Evolutionary conservation across 768 basidiomycete species (phyloP).

Genomic region (Cubamyces sp.): DNA sequence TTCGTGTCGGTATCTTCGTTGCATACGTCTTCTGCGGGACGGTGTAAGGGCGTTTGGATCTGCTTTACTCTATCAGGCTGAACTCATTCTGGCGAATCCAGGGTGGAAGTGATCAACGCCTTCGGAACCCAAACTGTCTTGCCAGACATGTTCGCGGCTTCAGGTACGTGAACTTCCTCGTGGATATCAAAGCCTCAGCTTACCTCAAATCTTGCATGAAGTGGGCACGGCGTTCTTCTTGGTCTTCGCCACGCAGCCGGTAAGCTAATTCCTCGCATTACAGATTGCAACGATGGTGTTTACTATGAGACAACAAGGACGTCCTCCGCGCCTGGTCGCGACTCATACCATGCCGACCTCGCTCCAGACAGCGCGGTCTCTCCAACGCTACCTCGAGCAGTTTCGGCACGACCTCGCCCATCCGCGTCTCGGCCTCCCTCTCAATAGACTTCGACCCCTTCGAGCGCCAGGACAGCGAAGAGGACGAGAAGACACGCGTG

Average conservation of each 20-base stretch:
- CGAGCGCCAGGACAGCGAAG: constrained; percentile 19
- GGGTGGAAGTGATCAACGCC: constrained; percentile 20
- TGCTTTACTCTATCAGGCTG: neutral
- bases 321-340: constrained; percentile 29
- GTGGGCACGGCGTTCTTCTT: constrained; percentile 33
- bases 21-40: constrained; percentile 29
- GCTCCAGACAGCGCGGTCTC: neutral
- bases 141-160: constrained; percentile 34
- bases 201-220: neutral
- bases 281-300: neutral
- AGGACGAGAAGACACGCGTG: constrained; percentile 24
- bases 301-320: constrained; percentile 16
- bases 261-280: constrained; percentile 5
- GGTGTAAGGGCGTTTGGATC: constrained; percentile 24
- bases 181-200: neutral
- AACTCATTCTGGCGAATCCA: neutral
- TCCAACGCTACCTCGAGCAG: neutral
- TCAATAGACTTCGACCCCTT: constrained; percentile 15
- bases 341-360: constrained; percentile 17
- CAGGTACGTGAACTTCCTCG: constrained; percentile 18
- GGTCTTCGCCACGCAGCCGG: constrained; percentile 32
- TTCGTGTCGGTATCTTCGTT: constrained; percentile 31
- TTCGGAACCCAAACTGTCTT: constrained; percentile 18
- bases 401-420: neutral
- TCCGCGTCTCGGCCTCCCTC: constrained; percentile 14